Conservation (phyloP, 176 grass and related monocot species). For the Lolium rigidum region DNA sequence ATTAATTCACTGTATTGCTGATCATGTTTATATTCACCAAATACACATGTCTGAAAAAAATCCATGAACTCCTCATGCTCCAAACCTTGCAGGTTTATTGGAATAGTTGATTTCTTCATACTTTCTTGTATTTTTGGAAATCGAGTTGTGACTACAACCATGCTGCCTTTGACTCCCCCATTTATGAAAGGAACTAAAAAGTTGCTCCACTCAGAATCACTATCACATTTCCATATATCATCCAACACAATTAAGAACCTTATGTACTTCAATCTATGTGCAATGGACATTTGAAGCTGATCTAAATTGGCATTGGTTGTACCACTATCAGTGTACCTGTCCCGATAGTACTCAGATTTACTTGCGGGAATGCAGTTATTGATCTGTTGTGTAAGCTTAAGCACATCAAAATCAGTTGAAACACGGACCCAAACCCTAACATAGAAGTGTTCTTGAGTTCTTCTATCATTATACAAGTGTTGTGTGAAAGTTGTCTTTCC, state of each 20-base stretch:
- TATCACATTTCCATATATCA: slow-evolving; percentile 14
- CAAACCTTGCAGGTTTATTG: not conserved
- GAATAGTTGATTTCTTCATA: not conserved
- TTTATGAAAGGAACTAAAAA: not conserved
- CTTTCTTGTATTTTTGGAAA: slow-evolving; percentile 9
- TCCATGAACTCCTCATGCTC: slow-evolving; percentile 1
- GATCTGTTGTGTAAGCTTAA: not conserved
- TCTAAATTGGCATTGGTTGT: not conserved
- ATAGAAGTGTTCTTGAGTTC: slow-evolving; percentile 7
- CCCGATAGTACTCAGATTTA: not conserved
- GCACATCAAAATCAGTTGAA: slow-evolving; percentile 26
- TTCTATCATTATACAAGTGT: slow-evolving; percentile 9
- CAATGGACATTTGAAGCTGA: slow-evolving; percentile 16
- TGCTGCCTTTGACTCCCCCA: not conserved
- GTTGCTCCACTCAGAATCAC: not conserved
- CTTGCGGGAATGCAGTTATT: not conserved
- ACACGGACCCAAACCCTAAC: slow-evolving; percentile 18
- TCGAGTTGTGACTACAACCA: slow-evolving; percentile 22
- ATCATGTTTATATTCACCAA: not conserved
- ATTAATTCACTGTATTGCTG: not conserved
- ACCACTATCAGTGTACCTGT: not conserved
- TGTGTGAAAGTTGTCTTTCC: slow-evolving; percentile 26
- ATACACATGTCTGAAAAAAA: slow-evolving; percentile 14
- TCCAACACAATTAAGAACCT: slow-evolving; percentile 19
- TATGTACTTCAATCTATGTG: slow-evolving; percentile 1